A percentile compares a stretch with the other conserved stretches of the same genome.
Conservation (phyloP, 139 green algal genomes). For the Klebsormidium nitens region DNA sequence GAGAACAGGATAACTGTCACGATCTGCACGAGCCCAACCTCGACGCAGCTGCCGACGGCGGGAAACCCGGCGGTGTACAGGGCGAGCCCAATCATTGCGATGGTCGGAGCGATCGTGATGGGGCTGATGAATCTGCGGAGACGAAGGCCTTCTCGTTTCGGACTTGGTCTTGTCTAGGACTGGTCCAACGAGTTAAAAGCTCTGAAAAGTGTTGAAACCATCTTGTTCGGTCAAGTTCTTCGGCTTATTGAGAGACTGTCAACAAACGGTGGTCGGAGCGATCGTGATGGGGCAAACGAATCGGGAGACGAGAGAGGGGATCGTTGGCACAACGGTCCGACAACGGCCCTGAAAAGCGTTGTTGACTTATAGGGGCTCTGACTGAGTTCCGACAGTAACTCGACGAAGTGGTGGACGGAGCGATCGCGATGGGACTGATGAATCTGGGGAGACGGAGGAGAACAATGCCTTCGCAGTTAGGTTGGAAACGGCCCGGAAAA, state of each 20-base stretch:
- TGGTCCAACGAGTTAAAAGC: neutral
- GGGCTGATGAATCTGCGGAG: neutral
- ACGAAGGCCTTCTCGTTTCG: no score
- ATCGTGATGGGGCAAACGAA: neutral
- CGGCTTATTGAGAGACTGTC: no score
- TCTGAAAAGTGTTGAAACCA: no score
- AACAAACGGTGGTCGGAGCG: neutral
- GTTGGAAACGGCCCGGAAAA: neutral
- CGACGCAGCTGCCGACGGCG: neutral
- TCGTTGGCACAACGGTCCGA: neutral
- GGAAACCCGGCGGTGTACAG: neutral
- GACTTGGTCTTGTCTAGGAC: no score
- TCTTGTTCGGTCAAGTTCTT: no score
- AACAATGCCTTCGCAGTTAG: no score
- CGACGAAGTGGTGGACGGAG: neutral
- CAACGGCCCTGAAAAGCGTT: neutral
- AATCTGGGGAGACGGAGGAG: neutral
- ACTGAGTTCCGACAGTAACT: no score
- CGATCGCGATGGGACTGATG: neutral
- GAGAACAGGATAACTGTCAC: constrained; percentile 10
- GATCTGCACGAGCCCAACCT: neutral
- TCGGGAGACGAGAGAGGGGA: neutral
- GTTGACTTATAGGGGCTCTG: no score
- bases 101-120: neutral
- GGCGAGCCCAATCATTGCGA: neutral